Percentiles rank a stretch among this genome's conserved stretches.
phyloP scores from a whole-genome alignment of 495 filamentous ascomycete genomes.

The Hyaloscypha variabilis region DNA sequence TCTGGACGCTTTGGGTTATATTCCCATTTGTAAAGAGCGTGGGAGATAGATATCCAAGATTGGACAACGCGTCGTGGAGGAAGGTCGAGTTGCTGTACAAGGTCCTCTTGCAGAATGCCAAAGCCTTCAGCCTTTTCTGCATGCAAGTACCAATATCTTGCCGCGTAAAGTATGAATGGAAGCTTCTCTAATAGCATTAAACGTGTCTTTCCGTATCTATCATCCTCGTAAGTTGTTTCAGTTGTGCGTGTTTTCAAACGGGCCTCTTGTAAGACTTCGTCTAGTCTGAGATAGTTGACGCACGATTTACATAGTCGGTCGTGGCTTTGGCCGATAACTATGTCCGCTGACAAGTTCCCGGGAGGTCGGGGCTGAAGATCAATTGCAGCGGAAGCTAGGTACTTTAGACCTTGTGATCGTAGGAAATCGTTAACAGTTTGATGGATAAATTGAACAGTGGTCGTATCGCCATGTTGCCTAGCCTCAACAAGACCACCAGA shows the following conservation, averaged over 20 bases:
- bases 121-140: constrained; percentile 17
- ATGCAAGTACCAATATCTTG: constrained; percentile 8
- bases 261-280: constrained; percentile 1
- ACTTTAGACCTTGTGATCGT: constrained; percentile 3
- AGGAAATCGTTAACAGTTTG: constrained; percentile 45
- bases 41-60: constrained; percentile 13
- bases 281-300: constrained; percentile 21
- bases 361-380: background rate
- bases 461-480: background rate
- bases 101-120: constrained; percentile 2
- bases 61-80: background rate
- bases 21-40: background rate
- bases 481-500: constrained; percentile 37
- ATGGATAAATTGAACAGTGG: constrained; percentile 42
- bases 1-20: background rate
- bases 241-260: background rate
- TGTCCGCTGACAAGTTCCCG: background rate
- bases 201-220: background rate
- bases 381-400: background rate
- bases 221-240: background rate
- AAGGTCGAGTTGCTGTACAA: constrained; percentile 12
- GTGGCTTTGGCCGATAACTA: constrained; percentile 19
- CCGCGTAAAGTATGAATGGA: constrained; percentile 17
- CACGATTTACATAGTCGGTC: constrained; percentile 16
- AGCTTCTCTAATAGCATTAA: background rate